Percentiles rank a stretch among this genome's conserved stretches.
These are phyloP conservation scores for Pouteria campechiana DNA, from an alignment of 179 eudicot species.

Conservation along the genomic window DNA sequence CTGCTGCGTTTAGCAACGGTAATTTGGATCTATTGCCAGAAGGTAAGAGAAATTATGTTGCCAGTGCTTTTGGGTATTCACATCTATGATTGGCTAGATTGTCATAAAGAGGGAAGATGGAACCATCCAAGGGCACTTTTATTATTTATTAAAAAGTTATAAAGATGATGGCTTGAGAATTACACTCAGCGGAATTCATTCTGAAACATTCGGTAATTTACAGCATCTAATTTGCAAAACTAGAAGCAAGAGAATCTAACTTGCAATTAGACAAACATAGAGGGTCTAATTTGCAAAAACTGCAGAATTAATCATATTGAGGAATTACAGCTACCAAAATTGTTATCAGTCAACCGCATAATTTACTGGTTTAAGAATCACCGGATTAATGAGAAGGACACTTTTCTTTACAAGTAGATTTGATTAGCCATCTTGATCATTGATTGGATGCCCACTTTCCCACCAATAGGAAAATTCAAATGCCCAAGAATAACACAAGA, in stretches of 20 bases:
- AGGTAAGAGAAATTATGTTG: too few species aligned
- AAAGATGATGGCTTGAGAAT: neutral
- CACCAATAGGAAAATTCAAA: too few species aligned
- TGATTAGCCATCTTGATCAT: too few species aligned
- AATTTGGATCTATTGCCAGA: too few species aligned
- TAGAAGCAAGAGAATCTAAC: neutral
- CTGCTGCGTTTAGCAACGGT: too few species aligned
- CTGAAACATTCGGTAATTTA: neutral
- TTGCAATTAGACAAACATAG: neutral
- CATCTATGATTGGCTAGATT: neutral
- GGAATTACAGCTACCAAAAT: neutral
- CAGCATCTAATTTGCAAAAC: neutral
- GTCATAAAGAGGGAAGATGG: neutral
- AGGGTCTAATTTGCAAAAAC: neutral
- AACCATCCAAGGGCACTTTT: neutral
- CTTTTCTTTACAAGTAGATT: too few species aligned
- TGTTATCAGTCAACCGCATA: neutral
- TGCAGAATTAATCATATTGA: neutral
- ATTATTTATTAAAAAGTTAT: too few species aligned
- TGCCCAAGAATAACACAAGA: too few species aligned
- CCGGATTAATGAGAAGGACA: too few species aligned
- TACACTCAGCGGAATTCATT: neutral
- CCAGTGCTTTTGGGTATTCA: too few species aligned
- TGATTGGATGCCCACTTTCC: too few species aligned
- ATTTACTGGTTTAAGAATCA: too few species aligned